These are phyloP conservation scores for Litsea cubeba DNA, from an alignment of 164 flowering plant genomes.

Conservation along the genomic window DNA sequence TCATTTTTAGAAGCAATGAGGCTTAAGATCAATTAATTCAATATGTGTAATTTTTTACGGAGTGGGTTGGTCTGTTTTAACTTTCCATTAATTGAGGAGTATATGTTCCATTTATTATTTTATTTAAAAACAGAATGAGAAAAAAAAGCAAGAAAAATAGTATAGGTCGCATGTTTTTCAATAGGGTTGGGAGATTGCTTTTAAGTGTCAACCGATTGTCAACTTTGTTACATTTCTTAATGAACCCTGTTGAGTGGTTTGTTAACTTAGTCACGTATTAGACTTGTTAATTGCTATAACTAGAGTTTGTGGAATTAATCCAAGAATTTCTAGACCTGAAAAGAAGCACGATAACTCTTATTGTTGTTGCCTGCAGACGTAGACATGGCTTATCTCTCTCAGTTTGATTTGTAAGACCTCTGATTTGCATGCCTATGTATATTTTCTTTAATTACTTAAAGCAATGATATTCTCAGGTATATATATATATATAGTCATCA, in stretches of 20 bases:
- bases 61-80: too few relatives aligned
- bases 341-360: background rate
- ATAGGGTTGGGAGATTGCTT: background rate
- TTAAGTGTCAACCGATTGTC: background rate
- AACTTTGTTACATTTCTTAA: background rate
- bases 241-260: background rate
- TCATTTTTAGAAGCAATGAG: too few relatives aligned
- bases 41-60: too few relatives aligned
- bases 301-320: background rate
- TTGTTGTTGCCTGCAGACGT: background rate
- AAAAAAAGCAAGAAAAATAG: too few relatives aligned
- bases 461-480: background rate
- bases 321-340: background rate
- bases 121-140: too few relatives aligned
- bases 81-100: too few relatives aligned
- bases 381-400: background rate
- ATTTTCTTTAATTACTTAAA: background rate
- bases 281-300: background rate
- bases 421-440: background rate
- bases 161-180: background rate
- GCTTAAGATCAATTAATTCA: too few relatives aligned
- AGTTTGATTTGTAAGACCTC: background rate
- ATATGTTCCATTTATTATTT: too few relatives aligned
- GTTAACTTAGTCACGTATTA: background rate
- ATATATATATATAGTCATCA: background rate